Evolutionary conservation across 371 early-diverging fungal genomes (phyloP).

Genomic region (Umbelopsis sp.): DNA sequence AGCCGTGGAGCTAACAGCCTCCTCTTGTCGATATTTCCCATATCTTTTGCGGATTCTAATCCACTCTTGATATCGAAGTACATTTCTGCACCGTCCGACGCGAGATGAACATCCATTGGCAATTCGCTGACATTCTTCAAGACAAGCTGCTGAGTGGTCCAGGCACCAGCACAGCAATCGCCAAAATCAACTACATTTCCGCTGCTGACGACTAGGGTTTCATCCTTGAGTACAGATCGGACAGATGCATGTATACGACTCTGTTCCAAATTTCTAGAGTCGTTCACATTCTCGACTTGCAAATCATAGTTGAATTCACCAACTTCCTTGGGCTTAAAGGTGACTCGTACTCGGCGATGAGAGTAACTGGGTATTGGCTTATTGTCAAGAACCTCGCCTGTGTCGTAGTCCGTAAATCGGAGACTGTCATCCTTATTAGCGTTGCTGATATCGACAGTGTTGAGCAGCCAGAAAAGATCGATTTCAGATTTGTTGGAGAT

Average conservation of each 20-base stretch:
- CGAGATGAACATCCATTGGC: slow-evolving; percentile 80
- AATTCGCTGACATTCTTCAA: slow-evolving; percentile 84
- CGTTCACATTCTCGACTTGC: slow-evolving; percentile 90
- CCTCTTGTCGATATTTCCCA: background rate
- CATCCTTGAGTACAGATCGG: slow-evolving; percentile 76
- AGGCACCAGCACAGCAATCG: slow-evolving; percentile 86
- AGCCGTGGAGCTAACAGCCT: slow-evolving; percentile 21
- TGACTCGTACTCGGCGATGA: slow-evolving; percentile 74
- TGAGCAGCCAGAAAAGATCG: slow-evolving; percentile 86
- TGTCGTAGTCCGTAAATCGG: slow-evolving; percentile 76
- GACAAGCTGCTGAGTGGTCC: slow-evolving; percentile 78
- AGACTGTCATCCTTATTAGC: slow-evolving; percentile 65
- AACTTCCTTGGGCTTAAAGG: slow-evolving; percentile 84
- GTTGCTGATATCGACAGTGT: slow-evolving; percentile 67
- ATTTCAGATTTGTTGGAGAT: slow-evolving; percentile 92
- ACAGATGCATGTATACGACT: slow-evolving; percentile 84
- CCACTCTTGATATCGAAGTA: slow-evolving; percentile 57
- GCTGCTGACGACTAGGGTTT: slow-evolving; percentile 75
- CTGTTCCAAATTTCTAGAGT: slow-evolving; percentile 80
- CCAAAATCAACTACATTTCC: slow-evolving; percentile 91
- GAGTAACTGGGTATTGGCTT: slow-evolving; percentile 75
- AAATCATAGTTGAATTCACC: slow-evolving; percentile 92
- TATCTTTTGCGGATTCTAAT: slow-evolving; percentile 23
- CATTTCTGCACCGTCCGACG: slow-evolving; percentile 80
- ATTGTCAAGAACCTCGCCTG: slow-evolving; percentile 58